Evolutionary conservation across 2,329 filamentous ascomycete species (phyloP).

Genomic region (Ophidiomyces ophidiicola): DNA sequence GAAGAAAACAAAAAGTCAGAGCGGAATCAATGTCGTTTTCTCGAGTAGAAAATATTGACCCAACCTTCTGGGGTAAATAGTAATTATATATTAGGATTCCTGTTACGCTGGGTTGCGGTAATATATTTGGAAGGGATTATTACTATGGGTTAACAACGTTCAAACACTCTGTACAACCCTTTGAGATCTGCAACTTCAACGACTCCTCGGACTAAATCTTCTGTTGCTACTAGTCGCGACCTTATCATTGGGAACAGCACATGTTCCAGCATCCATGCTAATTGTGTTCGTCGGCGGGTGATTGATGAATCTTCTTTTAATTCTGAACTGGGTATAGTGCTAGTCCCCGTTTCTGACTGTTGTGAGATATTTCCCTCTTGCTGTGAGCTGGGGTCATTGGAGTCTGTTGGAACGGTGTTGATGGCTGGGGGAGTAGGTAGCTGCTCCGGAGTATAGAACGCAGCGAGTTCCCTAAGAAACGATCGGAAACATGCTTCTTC

Average conservation of each 20-base stretch:
- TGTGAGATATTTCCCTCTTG: not conserved
- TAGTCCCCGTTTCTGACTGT: slow-evolving; percentile 5
- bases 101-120: too few species aligned
- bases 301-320: slow-evolving; percentile 37
- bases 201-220: slow-evolving; percentile 60
- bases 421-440: slow-evolving; percentile 40
- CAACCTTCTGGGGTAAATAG: too few species aligned
- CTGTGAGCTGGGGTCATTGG: slow-evolving; percentile 19
- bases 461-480: slow-evolving; percentile 74
- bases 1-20: too few species aligned
- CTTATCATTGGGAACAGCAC: slow-evolving; percentile 84
- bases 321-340: slow-evolving; percentile 30
- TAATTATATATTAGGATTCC: too few species aligned
- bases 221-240: slow-evolving; percentile 69
- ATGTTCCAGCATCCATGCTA: slow-evolving; percentile 69
- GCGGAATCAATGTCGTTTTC: too few species aligned
- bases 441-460: slow-evolving; percentile 81
- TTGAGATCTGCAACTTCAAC: slow-evolving; percentile 86
- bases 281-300: slow-evolving; percentile 46
- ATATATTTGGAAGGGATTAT: too few species aligned
- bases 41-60: too few species aligned
- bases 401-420: slow-evolving; percentile 24
- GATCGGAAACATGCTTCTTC: slow-evolving; percentile 78
- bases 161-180: slow-evolving; percentile 86
- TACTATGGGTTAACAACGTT: slow-evolving; percentile 53